phyloP scores from a whole-genome alignment of 1,139 yeast species.

The Pichia sp. region DNA sequence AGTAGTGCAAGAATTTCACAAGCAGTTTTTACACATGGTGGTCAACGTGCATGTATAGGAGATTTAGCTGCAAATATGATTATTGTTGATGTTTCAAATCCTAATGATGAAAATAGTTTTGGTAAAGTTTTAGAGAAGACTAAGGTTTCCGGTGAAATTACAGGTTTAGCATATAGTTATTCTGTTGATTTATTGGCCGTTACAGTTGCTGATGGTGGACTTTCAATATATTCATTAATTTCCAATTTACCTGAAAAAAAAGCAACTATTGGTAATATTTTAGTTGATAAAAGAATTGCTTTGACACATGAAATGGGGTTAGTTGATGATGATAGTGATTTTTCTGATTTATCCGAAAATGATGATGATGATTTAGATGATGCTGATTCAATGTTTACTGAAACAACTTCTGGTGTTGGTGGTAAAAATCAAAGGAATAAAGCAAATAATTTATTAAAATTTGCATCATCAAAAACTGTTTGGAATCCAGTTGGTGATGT shows the following conservation, averaged over 20 bases:
- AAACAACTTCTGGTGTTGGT: slow-evolving; percentile 6
- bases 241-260: slow-evolving; percentile 28
- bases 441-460: slow-evolving; percentile 9
- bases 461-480: slow-evolving; percentile 35
- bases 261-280: slow-evolving; percentile 20
- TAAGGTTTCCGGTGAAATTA: slow-evolving; percentile 46
- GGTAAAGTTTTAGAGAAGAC: slow-evolving; percentile 25
- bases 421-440: slow-evolving; percentile 7
- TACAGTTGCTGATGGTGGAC: slow-evolving; percentile 60
- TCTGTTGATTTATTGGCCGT: slow-evolving; percentile 56
- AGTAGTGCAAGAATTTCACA: slow-evolving; percentile 64
- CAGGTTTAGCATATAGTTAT: slow-evolving; percentile 55
- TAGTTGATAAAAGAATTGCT: slow-evolving; percentile 21
- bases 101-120: slow-evolving; percentile 25
- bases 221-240: slow-evolving; percentile 58
- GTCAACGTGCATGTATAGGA: slow-evolving; percentile 60
- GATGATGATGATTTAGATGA: slow-evolving; percentile 35
- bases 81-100: slow-evolving; percentile 39
- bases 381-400: slow-evolving; percentile 15
- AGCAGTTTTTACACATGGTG: slow-evolving; percentile 62
- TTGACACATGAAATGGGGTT: slow-evolving; percentile 16
- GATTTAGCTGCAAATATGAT: slow-evolving; percentile 69
- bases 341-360: slow-evolving; percentile 25
- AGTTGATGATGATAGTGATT: slow-evolving; percentile 24
- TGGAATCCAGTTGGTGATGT: slow-evolving; percentile 63